Evolutionary conservation across 2,329 filamentous ascomycete species (phyloP).

Genomic region (Aspergillus pseudoviridinutans): DNA sequence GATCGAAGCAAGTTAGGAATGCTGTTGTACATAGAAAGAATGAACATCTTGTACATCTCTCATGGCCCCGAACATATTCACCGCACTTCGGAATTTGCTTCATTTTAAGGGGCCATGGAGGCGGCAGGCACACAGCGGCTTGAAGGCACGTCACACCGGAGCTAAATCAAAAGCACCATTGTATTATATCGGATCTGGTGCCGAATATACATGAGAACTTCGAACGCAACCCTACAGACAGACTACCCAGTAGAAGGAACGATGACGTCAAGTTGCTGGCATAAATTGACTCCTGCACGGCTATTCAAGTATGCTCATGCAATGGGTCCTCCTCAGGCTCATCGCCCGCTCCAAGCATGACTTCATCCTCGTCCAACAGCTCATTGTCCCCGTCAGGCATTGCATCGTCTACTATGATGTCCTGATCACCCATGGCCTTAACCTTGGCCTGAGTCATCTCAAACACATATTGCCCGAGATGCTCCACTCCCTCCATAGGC

Average conservation of each 20-base stretch:
- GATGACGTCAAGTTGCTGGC: not conserved
- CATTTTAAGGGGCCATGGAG: not conserved
- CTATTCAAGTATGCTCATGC: conserved; percentile 24
- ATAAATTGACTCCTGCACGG: not conserved
- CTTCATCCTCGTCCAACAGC: conserved; percentile 32
- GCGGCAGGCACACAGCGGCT: not conserved
- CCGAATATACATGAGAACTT: not conserved
- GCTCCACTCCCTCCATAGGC: conserved; percentile 86
- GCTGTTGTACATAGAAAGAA: not conserved
- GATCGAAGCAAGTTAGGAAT: not conserved
- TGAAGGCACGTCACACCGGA: not conserved
- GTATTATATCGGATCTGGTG: not conserved
- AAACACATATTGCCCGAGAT: conserved; percentile 91
- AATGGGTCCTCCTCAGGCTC: conserved; percentile 33
- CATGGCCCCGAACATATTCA: not conserved
- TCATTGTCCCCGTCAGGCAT: conserved; percentile 27
- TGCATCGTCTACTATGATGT: conserved; percentile 33
- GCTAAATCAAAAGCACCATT: not conserved
- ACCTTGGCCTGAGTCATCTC: conserved; percentile 84
- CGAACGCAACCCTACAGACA: not conserved
- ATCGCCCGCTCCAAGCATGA: conserved; percentile 31
- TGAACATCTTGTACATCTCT: not conserved
- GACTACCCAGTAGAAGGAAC: not conserved
- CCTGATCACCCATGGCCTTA: conserved; percentile 50
- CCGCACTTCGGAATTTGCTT: not conserved